phyloP scores from a whole-genome alignment of 2,329 filamentous ascomycete species.

The Aureobasidium sp. region DNA sequence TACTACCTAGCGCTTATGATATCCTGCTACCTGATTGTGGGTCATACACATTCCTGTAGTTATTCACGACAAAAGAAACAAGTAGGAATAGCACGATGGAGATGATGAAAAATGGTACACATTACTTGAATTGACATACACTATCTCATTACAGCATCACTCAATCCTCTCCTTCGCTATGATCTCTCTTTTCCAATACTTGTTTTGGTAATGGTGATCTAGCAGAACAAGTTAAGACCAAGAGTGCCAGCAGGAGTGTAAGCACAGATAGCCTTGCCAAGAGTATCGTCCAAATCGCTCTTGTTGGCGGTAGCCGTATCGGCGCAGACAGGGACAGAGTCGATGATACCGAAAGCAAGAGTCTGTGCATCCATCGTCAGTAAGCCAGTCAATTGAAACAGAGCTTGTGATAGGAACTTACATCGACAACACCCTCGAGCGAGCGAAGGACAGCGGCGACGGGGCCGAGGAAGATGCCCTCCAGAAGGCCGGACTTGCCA shows the following conservation, averaged over 20 bases:
- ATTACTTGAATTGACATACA: too few species aligned
- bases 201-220: too few species aligned
- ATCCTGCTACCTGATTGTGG: too few species aligned
- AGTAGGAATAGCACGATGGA: too few species aligned
- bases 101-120: too few species aligned
- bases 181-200: too few species aligned
- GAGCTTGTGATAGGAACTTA: background rate
- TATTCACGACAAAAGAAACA: too few species aligned
- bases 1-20: too few species aligned
- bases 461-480: slow-evolving; percentile 32
- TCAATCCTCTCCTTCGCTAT: too few species aligned
- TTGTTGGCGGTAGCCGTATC: slow-evolving; percentile 14
- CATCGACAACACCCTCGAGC: slow-evolving; percentile 13
- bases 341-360: slow-evolving; percentile 21
- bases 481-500: slow-evolving; percentile 38
- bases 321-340: slow-evolving; percentile 17
- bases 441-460: slow-evolving; percentile 32
- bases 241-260: slow-evolving; percentile 24
- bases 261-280: slow-evolving; percentile 20
- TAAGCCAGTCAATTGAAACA: too few species aligned
- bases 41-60: too few species aligned
- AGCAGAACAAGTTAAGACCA: slow-evolving; percentile 23
- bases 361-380: background rate
- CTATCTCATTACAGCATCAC: too few species aligned
- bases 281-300: slow-evolving; percentile 17